A percentile compares a stretch with the other conserved stretches of the same genome.
These are phyloP conservation scores for Irineochytrium annulatum DNA, from an alignment of 192 early-diverging fungal genomes.

Conservation along the genomic window DNA sequence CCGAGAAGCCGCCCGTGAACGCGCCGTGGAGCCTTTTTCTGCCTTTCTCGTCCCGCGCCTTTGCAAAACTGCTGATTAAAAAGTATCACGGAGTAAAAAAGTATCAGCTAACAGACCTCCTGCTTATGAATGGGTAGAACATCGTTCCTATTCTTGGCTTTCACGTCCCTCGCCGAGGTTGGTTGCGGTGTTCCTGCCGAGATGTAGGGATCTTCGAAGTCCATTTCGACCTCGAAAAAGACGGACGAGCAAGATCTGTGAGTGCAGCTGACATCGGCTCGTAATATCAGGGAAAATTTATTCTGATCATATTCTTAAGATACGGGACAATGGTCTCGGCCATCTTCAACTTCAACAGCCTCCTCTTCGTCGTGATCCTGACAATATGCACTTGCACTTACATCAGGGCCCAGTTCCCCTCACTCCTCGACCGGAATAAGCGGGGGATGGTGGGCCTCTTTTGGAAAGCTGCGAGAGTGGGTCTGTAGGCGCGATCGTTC, in stretches of 20 bases:
- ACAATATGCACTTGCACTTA: conserved; percentile 97
- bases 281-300: too few relatives aligned
- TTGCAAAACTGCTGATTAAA: not conserved
- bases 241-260: too few relatives aligned
- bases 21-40: conserved; percentile 83
- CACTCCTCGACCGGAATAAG: conserved; percentile 83
- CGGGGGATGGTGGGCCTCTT: conserved; percentile 84
- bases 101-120: conserved; percentile 31
- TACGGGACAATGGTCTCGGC: too few relatives aligned
- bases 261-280: too few relatives aligned
- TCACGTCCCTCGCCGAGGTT: conserved; percentile 29
- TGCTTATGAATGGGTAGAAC: conserved; percentile 46
- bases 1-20: conserved; percentile 91
- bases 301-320: too few relatives aligned
- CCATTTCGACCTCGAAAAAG: too few relatives aligned
- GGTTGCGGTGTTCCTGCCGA: conserved; percentile 42
- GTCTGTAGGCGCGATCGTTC: conserved; percentile 28
- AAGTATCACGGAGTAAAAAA: not conserved
- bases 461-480: conserved; percentile 93
- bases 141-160: conserved; percentile 42
- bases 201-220: not conserved
- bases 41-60: conserved; percentile 56
- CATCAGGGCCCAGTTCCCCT: conserved; percentile 82
- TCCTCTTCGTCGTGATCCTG: conserved; percentile 86
- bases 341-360: conserved; percentile 92